phyloP scores from a whole-genome alignment of 176 grass and related monocot species.

The Dendrocalamus sinicus region DNA sequence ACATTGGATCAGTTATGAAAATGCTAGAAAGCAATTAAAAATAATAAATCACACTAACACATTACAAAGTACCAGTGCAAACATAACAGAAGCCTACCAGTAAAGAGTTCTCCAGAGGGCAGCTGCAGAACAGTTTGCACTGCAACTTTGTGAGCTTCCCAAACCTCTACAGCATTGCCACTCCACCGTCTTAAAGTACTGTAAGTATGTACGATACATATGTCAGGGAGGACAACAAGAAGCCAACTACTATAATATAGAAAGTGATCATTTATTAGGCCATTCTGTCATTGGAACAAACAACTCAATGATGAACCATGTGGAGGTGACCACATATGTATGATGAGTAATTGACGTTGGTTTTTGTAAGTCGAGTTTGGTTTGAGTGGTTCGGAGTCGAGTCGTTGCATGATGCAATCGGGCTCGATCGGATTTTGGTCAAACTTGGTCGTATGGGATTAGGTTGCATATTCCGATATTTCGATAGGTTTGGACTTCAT shows the following conservation, averaged over 20 bases:
- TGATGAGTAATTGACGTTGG: too few species aligned
- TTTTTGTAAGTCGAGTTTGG: too few species aligned
- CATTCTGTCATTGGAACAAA: too few species aligned
- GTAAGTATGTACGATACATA: constrained; percentile 34
- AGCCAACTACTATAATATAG: neutral
- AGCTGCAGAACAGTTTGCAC: constrained; percentile 90
- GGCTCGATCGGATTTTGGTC: too few species aligned
- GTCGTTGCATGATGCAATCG: too few species aligned
- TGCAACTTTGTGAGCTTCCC: constrained; percentile 94
- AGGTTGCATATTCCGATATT: too few species aligned
- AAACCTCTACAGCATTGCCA: constrained; percentile 76
- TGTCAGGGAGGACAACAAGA: constrained; percentile 35
- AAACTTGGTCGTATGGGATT: too few species aligned
- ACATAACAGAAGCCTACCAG: constrained; percentile 58
- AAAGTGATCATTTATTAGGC: too few species aligned
- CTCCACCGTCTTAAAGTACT: constrained; percentile 93
- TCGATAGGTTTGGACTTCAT: too few species aligned
- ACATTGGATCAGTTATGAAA: neutral
- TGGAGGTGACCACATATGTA: too few species aligned
- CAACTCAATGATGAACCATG: too few species aligned
- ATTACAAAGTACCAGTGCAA: neutral
- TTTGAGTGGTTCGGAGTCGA: too few species aligned
- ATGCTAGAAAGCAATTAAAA: neutral
- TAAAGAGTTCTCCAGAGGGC: constrained; percentile 76
- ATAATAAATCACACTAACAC: neutral